Percentiles rank a stretch among this genome's conserved stretches.
Conservation (phyloP, 2,329 filamentous ascomycete genomes). For the Endocalyx cinctus region DNA sequence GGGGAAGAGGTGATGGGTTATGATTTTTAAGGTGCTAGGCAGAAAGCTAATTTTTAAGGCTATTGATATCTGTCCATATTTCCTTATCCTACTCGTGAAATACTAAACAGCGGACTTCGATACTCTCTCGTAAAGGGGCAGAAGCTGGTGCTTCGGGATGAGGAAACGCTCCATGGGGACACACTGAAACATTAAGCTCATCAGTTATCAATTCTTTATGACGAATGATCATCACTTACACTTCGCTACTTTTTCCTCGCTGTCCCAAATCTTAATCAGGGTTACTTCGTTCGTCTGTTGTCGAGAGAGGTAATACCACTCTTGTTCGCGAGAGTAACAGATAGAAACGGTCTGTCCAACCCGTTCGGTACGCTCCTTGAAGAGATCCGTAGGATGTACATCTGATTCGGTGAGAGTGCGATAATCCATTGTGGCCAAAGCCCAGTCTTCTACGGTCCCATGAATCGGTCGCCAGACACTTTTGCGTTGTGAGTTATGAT, state of each 20-base stretch:
- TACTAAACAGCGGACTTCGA: slow-evolving; percentile 2
- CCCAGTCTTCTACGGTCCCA: slow-evolving; percentile 8
- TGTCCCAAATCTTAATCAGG: slow-evolving; percentile 15
- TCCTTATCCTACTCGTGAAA: too few relatives aligned
- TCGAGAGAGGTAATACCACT: slow-evolving; percentile 9
- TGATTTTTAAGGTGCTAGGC: too few relatives aligned
- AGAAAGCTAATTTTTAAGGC: too few relatives aligned
- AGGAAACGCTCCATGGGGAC: slow-evolving; percentile 14
- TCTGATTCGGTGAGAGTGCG: slow-evolving; percentile 6
- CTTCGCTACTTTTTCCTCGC: slow-evolving; percentile 5
- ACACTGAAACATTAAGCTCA: slow-evolving; percentile 7
- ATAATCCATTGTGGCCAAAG: slow-evolving; percentile 8
- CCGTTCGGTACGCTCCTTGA: slow-evolving; percentile 3
- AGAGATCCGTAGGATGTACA: slow-evolving; percentile 9
- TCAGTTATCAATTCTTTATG: too few relatives aligned
- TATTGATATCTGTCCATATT: too few relatives aligned
- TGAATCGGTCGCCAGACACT: slow-evolving; percentile 9
- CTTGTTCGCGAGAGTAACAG: slow-evolving; percentile 5
- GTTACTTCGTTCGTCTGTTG: slow-evolving; percentile 10
- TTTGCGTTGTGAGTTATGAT: too few relatives aligned
- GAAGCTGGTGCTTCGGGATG: slow-evolving; percentile 5
- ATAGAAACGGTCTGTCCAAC: slow-evolving; percentile 8
- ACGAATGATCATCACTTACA: too few relatives aligned
- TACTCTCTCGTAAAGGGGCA: slow-evolving; percentile 1
- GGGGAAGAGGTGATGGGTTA: slow-evolving; percentile 9